phyloP scores from a whole-genome alignment of 2,329 filamentous ascomycete species.

The Aphanoascus verrucosus region DNA sequence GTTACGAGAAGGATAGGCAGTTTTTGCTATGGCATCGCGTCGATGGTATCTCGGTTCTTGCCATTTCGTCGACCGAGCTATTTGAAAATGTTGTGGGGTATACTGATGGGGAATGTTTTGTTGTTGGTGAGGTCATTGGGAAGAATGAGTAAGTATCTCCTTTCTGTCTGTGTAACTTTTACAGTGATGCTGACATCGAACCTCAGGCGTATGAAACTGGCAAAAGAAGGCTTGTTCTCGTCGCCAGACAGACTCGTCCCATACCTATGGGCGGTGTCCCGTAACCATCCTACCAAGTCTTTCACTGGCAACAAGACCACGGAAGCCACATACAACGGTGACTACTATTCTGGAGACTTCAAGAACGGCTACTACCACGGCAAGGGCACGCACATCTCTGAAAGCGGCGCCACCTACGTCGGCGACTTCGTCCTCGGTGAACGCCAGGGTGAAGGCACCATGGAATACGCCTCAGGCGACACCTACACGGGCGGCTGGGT shows the following conservation, averaged over 20 bases:
- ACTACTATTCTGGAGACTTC: conserved; percentile 47
- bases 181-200: conserved; percentile 11
- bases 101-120: conserved; percentile 32
- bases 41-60: conserved; percentile 27
- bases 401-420: conserved; percentile 46
- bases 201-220: conserved; percentile 26
- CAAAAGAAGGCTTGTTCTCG: conserved; percentile 27
- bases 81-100: conserved; percentile 25
- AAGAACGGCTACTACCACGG: conserved; percentile 45
- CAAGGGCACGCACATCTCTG: conserved; percentile 43
- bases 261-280: conserved; percentile 37
- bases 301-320: conserved; percentile 41
- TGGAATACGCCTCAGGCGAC: conserved; percentile 47
- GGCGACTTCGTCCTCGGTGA: conserved; percentile 45
- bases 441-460: conserved; percentile 46
- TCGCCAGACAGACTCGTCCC: conserved; percentile 31
- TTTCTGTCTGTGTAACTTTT: background rate
- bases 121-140: conserved; percentile 33
- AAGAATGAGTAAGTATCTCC: conserved; percentile 28
- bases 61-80: conserved; percentile 26
- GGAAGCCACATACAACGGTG: conserved; percentile 43
- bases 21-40: conserved; percentile 38
- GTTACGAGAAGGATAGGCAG: conserved; percentile 29
- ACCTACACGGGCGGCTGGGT: conserved; percentile 39
- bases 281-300: conserved; percentile 36